Conservation (phyloP, 2,329 filamentous ascomycete species). For the Thelonectria blattea region DNA sequence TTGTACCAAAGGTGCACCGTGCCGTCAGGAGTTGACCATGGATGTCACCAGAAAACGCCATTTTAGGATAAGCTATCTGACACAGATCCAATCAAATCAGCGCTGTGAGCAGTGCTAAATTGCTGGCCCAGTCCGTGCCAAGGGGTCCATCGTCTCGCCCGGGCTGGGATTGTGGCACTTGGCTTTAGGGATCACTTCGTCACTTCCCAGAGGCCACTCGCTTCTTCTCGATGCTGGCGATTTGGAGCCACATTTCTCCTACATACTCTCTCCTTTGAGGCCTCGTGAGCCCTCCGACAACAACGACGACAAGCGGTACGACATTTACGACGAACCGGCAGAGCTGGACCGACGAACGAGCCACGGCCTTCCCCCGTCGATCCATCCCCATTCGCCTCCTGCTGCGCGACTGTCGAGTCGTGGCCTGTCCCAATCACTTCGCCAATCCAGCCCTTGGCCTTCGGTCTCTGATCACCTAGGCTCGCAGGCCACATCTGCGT, state of each 20-base stretch:
- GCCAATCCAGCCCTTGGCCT: constrained; percentile 6
- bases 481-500: neutral
- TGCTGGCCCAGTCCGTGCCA: constrained; percentile 15
- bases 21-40: neutral
- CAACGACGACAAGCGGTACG: neutral
- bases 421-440: constrained; percentile 13
- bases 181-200: constrained; percentile 25
- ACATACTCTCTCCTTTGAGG: constrained; percentile 12
- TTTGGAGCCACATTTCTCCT: constrained; percentile 31
- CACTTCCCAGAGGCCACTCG: constrained; percentile 27
- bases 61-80: constrained; percentile 11
- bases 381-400: neutral
- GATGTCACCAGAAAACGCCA: neutral
- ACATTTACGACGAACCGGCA: neutral
- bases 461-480: neutral
- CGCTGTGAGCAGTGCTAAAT: neutral
- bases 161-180: constrained; percentile 26
- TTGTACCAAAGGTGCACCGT: neutral
- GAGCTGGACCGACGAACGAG: neutral
- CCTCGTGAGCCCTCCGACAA: constrained; percentile 3
- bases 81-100: constrained; percentile 30
- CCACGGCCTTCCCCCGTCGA: constrained; percentile 1
- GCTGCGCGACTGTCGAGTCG: constrained; percentile 7
- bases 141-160: constrained; percentile 17
- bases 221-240: constrained; percentile 17